Conservation (phyloP, 352 stramenopile genomes). For the Halophytophthora batemanensis region DNA sequence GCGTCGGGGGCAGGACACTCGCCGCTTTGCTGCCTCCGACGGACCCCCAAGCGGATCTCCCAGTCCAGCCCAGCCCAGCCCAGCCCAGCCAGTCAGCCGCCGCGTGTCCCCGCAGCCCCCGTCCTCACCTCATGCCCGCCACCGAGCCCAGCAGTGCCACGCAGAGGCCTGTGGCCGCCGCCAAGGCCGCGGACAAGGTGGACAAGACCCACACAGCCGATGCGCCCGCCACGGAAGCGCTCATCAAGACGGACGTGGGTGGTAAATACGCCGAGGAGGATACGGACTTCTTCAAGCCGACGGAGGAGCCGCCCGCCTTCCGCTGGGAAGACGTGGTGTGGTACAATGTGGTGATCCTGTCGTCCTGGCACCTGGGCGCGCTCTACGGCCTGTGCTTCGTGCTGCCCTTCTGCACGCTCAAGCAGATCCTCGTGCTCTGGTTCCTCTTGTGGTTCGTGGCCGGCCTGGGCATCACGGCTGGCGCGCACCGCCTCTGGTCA, state of each 20-base stretch:
- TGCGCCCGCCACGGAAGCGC: not conserved
- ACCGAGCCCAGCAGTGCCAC: constrained; percentile 2
- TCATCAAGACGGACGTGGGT: constrained; percentile 17
- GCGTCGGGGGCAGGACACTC: constrained; percentile 11
- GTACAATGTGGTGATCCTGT: constrained; percentile 78
- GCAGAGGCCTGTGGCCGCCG: constrained; percentile 5
- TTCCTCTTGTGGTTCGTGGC: constrained; percentile 61
- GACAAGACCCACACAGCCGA: no score
- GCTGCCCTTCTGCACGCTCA: constrained; percentile 39
- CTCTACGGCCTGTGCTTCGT: constrained; percentile 71
- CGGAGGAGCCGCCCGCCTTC: constrained; percentile 39
- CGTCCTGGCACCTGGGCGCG: constrained; percentile 66
- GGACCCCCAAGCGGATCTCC: constrained; percentile 1
- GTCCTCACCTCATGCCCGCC: no score
- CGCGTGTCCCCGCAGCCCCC: no score
- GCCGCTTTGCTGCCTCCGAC: constrained; percentile 10
- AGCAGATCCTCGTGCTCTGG: constrained; percentile 64
- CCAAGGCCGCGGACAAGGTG: not conserved
- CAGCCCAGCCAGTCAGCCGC: no score
- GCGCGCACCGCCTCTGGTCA: constrained; percentile 96
- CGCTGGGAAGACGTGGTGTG: constrained; percentile 77
- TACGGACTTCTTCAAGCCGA: constrained; percentile 26
- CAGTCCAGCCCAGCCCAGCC: no score
- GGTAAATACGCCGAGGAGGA: constrained; percentile 42
- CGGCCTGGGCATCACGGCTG: constrained; percentile 96